Base-by-base conservation (phyloP, 2,329 filamentous ascomycete genomes). In the Tolypocladium pustulatum region DNA sequence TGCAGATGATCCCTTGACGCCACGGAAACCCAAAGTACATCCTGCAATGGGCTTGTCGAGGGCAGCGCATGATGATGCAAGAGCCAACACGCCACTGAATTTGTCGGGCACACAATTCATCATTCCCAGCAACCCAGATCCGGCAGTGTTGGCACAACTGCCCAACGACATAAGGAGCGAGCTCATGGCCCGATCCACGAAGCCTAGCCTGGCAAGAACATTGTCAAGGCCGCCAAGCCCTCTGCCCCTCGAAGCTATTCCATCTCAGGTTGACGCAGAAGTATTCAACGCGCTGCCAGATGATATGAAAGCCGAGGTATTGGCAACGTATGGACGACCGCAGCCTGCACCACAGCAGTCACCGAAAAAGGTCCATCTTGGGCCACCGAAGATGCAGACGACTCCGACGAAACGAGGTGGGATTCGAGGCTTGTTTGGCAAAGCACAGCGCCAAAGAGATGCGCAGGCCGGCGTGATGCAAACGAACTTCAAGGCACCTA, bases 81-180 rank as follows among this genome's bases (percentile, higher is more conserved):
- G 83, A 72, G 76, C 88, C 27, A 87, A 81, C 61, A 83, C 81
- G 8, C 86, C 86, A 1, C 75, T 96, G 27, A 96, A 97, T 66
- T 82, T 90, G 3, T 78, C 85, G 3, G 91, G 93, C 2, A 96
- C 93, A 0, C 94, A 99, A 67, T 99, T 99, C 67, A 84, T 97
- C 54, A 79, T 99, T 65, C 94, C 94, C 0, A 83, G 83, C 1
- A 90, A 96, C 64, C 82, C 89, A 2, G 94, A 99, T 68, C 86
- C 88, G 0, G 78, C 81, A n/a, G 87, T 96, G 0, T 73, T 97
- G 4, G 88, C 88, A 1, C 91, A 95, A 66, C 78, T 99, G 4
- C 93, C 93, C 0, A 79, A 78, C 37, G 90, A 96, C 68, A 96
- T 97, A 62, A 83, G 90, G 60, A 85, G 84, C 37, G 90, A 84